Conservation (phyloP, 169 alveolate genomes). For the Toxoplasma gondii region DNA sequence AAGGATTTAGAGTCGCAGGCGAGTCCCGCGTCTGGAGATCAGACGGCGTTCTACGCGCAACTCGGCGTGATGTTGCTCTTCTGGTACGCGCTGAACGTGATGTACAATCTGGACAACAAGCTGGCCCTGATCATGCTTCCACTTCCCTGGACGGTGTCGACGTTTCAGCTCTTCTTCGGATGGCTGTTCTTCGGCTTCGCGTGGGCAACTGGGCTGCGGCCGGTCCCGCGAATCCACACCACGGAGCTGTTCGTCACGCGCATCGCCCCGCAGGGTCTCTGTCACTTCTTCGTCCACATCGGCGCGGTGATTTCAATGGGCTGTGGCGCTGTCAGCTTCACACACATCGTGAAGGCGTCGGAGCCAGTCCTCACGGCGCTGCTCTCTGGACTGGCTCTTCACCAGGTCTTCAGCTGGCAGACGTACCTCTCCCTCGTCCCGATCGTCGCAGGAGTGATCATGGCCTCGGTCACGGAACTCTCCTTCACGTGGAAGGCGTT, state of each 20-base stretch:
- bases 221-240: constrained; percentile 63
- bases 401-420: constrained; percentile 70
- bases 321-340: constrained; percentile 83
- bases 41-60: constrained; percentile 7
- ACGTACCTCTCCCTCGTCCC: constrained; percentile 80
- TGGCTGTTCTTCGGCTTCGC: constrained; percentile 48
- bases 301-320: constrained; percentile 87
- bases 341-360: constrained; percentile 85
- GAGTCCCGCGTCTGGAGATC: background rate
- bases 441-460: constrained; percentile 80
- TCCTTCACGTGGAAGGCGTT: constrained; percentile 81
- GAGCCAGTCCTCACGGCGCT: constrained; percentile 86
- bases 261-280: constrained; percentile 80
- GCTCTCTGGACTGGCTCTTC: constrained; percentile 75
- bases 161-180: constrained; percentile 79
- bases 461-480: constrained; percentile 82
- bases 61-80: constrained; percentile 64
- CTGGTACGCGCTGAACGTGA: constrained; percentile 82
- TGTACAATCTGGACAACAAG: constrained; percentile 82
- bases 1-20: constrained; percentile 33
- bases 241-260: constrained; percentile 69
- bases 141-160: constrained; percentile 81
- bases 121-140: constrained; percentile 75
- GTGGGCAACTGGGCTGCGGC: constrained; percentile 52
- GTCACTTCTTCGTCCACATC: constrained; percentile 82